Base-by-base conservation (phyloP, 2,329 filamentous ascomycete species). In the Talaromyces sp. region DNA sequence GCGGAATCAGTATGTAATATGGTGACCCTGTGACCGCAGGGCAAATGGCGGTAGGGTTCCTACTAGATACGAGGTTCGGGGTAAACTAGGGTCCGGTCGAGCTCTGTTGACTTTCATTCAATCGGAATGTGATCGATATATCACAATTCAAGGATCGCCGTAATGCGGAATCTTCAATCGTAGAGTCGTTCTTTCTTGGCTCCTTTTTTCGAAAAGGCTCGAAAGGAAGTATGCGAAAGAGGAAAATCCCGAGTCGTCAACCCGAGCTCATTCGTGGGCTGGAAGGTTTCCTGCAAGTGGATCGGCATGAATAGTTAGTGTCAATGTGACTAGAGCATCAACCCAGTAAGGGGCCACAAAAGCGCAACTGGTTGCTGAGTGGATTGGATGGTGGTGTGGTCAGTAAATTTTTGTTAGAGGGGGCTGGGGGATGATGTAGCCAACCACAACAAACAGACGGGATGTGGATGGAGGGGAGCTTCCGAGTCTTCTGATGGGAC, bases 401-500 rank as follows among this genome's bases (percentile, higher is more conserved):
- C 45, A 45, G 56, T 59, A 39, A 22, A 45, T 45, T 59, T 45
- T 45, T 59, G 37, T 27, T 59, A 27, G 56, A 45, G 54, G 62
- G 54, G 62, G 62, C 62, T 64, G 64, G 63, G 63, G 57, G 63
- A 39, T 60, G 59, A 39, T 47, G 33, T 39, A 62, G 50, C 64
- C 64, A 66, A 66, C 64, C 64, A 66, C 59, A 66, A 59, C 49
- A 62, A 58, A 57, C 24, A 61, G 27, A 43, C 33, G 58, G 59
- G 62, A 61, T 59, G 58, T 64, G 66, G 58, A 64, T 67, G 66
- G 66, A 62, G 47, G 59, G 60, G 33, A 35, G 50, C 64, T 47
- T 56, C 41, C 43, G 59, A 47, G 39, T 33, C 59, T 52, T 49
- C 22, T 62, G 37, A 64, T 60, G 63, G 63, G 43, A 65, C 49